Conservation (phyloP, 2,329 filamentous ascomycete species). For the Stachybotrys chartarum region DNA sequence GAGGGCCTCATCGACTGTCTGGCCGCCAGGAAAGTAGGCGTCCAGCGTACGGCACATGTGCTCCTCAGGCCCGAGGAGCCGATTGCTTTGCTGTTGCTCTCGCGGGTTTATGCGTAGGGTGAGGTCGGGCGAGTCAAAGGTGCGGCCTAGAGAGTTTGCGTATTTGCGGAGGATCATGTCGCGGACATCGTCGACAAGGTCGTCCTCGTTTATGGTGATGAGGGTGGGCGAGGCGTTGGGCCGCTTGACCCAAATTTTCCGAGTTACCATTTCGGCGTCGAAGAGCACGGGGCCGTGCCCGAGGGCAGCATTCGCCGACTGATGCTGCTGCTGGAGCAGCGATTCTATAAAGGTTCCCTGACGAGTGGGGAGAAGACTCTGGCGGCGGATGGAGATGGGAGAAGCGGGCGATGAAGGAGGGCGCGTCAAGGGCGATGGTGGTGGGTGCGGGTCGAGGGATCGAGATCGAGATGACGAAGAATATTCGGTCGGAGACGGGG, state of each 20-base stretch:
- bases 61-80: slow-evolving; percentile 79
- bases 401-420: slow-evolving; percentile 12
- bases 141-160: slow-evolving; percentile 80
- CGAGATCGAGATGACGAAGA: background rate
- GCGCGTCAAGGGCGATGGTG: background rate
- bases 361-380: slow-evolving; percentile 30
- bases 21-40: slow-evolving; percentile 76
- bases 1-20: slow-evolving; percentile 81
- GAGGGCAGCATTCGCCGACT: slow-evolving; percentile 9
- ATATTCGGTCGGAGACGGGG: background rate
- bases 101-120: slow-evolving; percentile 70
- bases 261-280: slow-evolving; percentile 49
- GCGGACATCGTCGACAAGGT: slow-evolving; percentile 89
- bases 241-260: slow-evolving; percentile 94
- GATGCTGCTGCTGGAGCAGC: slow-evolving; percentile 17
- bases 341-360: slow-evolving; percentile 24
- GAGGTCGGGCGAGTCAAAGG: slow-evolving; percentile 87
- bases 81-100: slow-evolving; percentile 55
- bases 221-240: slow-evolving; percentile 79
- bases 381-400: slow-evolving; percentile 14
- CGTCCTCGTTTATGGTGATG: slow-evolving; percentile 77
- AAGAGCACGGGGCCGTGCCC: slow-evolving; percentile 18
- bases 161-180: slow-evolving; percentile 93
- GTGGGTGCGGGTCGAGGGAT: background rate
- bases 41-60: slow-evolving; percentile 72